Conservation (phyloP, 352 stramenopile species). For the Saprolegnia parasitica region DNA sequence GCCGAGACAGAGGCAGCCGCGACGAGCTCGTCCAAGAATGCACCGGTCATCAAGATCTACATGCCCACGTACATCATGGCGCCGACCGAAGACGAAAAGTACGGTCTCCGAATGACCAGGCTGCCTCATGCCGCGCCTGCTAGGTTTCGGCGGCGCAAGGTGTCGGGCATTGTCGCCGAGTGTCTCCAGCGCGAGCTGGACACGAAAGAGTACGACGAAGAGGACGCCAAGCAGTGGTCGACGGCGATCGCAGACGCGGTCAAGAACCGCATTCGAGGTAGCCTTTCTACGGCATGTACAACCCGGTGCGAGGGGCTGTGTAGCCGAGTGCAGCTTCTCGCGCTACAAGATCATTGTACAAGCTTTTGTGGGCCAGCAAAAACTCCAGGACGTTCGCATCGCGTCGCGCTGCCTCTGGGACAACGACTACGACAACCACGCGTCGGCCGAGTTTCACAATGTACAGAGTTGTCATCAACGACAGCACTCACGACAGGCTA, state of each 20-base stretch:
- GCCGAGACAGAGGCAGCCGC: constrained; percentile 43
- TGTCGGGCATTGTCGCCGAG: constrained; percentile 66
- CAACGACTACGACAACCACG: constrained; percentile 91
- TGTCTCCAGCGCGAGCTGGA: constrained; percentile 62
- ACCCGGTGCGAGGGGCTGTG: too few relatives aligned
- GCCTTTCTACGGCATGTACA: not conserved
- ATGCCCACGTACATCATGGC: constrained; percentile 83
- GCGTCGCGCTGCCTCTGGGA: constrained; percentile 93
- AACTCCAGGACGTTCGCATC: constrained; percentile 90
- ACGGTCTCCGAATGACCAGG: not conserved
- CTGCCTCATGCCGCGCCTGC: not conserved
- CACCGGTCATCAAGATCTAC: constrained; percentile 73
- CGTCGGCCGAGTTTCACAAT: constrained; percentile 82
- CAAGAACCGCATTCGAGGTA: constrained; percentile 48
- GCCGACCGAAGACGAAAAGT: constrained; percentile 73
- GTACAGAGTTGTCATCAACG: constrained; percentile 31
- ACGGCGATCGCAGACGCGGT: constrained; percentile 61
- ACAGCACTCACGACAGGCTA: constrained; percentile 18
- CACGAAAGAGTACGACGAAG: constrained; percentile 70
- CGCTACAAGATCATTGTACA: constrained; percentile 94
- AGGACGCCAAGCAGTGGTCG: constrained; percentile 61
- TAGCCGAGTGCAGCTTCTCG: constrained; percentile 60
- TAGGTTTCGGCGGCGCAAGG: constrained; percentile 71
- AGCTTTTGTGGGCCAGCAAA: constrained; percentile 90
- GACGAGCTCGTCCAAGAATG: constrained; percentile 27